Conservation (phyloP, 1,139 yeast genomes). For the Geotrichum candidum region DNA sequence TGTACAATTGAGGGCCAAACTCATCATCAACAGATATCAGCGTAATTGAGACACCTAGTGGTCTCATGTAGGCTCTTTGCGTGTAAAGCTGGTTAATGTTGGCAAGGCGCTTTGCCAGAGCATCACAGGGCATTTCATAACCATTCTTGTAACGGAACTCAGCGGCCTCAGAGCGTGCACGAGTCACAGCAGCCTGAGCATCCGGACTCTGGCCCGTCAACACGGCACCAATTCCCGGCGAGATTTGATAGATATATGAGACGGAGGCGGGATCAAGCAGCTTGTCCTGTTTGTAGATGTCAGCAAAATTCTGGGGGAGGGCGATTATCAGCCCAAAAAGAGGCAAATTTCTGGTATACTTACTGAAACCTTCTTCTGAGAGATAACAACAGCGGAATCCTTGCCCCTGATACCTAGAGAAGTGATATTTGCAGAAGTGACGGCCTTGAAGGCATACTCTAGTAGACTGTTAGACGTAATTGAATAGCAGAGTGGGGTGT, state of each 20-base stretch:
- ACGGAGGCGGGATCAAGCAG: slow-evolving; percentile 81
- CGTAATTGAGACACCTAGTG: slow-evolving; percentile 88
- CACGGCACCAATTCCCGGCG: slow-evolving; percentile 80
- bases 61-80: slow-evolving; percentile 99
- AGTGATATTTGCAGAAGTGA: slow-evolving; percentile 86
- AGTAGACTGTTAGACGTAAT: background rate
- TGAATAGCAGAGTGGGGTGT: background rate
- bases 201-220: slow-evolving; percentile 97
- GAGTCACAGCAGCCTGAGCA: slow-evolving; percentile 81
- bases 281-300: slow-evolving; percentile 49
- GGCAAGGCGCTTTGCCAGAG: slow-evolving; percentile 90
- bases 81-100: slow-evolving; percentile 91
- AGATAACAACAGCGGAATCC: slow-evolving; percentile 82
- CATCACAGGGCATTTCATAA: slow-evolving; percentile 94
- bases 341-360: slow-evolving; percentile 3
- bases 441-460: slow-evolving; percentile 94
- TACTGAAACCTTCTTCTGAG: slow-evolving; percentile 86
- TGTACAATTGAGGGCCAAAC: slow-evolving; percentile 82
- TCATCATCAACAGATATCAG: slow-evolving; percentile 85
- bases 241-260: slow-evolving; percentile 74
- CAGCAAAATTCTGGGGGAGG: background rate
- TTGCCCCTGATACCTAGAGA: slow-evolving; percentile 82
- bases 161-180: slow-evolving; percentile 92
- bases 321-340: slow-evolving; percentile 12
- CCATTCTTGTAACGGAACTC: slow-evolving; percentile 93